Evolutionary conservation across 768 basidiomycete genomes (phyloP), one percentile per base, ranked within the genome.

Genomic region (Russula lepida): DNA sequence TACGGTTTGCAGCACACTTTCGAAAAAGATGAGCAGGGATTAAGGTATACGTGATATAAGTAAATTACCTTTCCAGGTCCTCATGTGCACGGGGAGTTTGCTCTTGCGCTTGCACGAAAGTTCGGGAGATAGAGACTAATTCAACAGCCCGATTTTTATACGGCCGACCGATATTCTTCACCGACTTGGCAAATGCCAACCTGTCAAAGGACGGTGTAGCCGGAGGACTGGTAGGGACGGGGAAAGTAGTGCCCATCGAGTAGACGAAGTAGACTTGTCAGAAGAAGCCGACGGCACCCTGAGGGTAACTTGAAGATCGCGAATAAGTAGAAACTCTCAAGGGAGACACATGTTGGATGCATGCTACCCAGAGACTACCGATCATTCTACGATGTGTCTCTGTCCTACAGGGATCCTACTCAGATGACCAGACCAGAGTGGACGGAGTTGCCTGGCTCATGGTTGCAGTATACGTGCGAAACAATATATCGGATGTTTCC

Each of bases 101-200:
- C 2, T 49, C 19, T 12, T 28, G 23, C 1, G 9, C 27, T 13
- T 21, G 27, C 17, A 37, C 28, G 23, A 49, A 60, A 39, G 0
- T 0, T 32, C 62, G 57, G 13, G 52, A 59, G 15, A 54, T n/a
- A 1, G 44, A 21, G 1, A 63, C 6, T 6, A 63, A 32, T 39
- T 54, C 46, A 23, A 3, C 21, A 1, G 52, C 50, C 7, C 48
- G 62, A 13, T 35, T 63, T n/a, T 39, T 58, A 48, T 63, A 54
- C 7, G 12, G n/a, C 23, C 62, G 13, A 6, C 58, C 52, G 15
- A 49, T 48, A 15, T 48, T 4, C 46, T 59, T 59, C 21, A 59
- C 8, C 13, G 28, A 27, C n/a, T 43, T 63, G 17, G 4, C 2
- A 12, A 63, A 54, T 23, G 33, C n/a, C 0, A 47, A 4, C n/a